phyloP scores from a whole-genome alignment of 75 land plant species.

The Cryptomeria japonica region DNA sequence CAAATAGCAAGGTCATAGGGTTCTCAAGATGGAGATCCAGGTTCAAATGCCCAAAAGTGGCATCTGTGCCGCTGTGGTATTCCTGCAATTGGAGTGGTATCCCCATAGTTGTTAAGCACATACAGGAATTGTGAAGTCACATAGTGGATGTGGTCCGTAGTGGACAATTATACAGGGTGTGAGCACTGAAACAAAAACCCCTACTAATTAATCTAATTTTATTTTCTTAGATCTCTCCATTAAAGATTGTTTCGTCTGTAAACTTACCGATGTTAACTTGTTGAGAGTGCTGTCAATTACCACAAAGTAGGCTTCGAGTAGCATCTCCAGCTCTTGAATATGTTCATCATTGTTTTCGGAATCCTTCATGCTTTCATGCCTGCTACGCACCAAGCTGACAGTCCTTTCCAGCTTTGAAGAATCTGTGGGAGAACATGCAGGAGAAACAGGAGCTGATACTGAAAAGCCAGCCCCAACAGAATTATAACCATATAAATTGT shows the following conservation, averaged over 20 bases:
- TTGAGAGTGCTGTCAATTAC: constrained; percentile 95
- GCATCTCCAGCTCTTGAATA: constrained; percentile 89
- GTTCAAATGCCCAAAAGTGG: too few species aligned
- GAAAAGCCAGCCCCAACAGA: constrained; percentile 58
- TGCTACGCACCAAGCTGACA: constrained; percentile 69
- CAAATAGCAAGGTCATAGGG: too few species aligned
- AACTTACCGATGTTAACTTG: constrained; percentile 84
- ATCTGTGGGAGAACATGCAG: constrained; percentile 81
- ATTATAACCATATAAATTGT: constrained; percentile 42
- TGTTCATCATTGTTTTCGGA: constrained; percentile 51
- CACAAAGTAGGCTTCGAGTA: constrained; percentile 93
- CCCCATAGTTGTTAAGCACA: too few species aligned
- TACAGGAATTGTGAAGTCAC: too few species aligned
- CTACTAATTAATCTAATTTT: too few species aligned
- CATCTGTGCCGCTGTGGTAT: too few species aligned
- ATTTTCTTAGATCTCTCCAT: background rate
- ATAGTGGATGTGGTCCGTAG: too few species aligned
- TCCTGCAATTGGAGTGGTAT: too few species aligned
- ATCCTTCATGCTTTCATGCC: constrained; percentile 67
- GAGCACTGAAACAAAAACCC: too few species aligned
- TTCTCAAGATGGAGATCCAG: too few species aligned
- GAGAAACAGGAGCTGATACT: constrained; percentile 94
- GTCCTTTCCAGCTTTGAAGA: constrained; percentile 58
- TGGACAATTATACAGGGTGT: too few species aligned
- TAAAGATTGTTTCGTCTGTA: background rate